Evolutionary conservation across 805 yeast genomes (phyloP).

Genomic region (Cyberlindnera petersonii): DNA sequence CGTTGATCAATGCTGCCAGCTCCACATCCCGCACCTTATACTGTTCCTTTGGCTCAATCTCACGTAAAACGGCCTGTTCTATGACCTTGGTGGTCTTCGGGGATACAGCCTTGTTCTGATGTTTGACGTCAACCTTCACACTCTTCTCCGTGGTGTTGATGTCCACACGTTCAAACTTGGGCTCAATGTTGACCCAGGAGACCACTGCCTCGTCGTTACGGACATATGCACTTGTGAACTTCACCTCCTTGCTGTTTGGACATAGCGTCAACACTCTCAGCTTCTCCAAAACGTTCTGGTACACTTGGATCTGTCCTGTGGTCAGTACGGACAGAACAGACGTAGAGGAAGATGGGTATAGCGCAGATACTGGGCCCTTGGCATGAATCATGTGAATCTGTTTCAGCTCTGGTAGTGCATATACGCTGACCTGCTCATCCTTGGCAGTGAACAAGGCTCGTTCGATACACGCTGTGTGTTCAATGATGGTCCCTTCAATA

Average conservation of each 20-base stretch:
- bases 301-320: slow-evolving; percentile 32
- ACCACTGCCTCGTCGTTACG: slow-evolving; percentile 23
- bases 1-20: slow-evolving; percentile 15
- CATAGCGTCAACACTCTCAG: slow-evolving; percentile 10
- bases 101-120: slow-evolving; percentile 2
- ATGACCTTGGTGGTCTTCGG: slow-evolving; percentile 12
- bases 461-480: slow-evolving; percentile 7
- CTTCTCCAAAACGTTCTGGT: slow-evolving; percentile 19
- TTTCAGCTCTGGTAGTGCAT: slow-evolving; percentile 9
- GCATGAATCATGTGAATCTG: slow-evolving; percentile 13
- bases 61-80: slow-evolving; percentile 28
- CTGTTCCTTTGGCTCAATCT: slow-evolving; percentile 25
- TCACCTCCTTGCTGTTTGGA: slow-evolving; percentile 27
- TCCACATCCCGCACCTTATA: slow-evolving; percentile 26
- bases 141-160: slow-evolving; percentile 20
- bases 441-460: slow-evolving; percentile 11
- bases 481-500: slow-evolving; percentile 7
- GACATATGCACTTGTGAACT: slow-evolving; percentile 26
- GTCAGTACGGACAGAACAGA: slow-evolving; percentile 27
- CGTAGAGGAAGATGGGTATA: slow-evolving; percentile 2
- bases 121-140: slow-evolving; percentile 28
- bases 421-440: slow-evolving; percentile 7
- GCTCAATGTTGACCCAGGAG: slow-evolving; percentile 39
- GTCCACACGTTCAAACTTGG: slow-evolving; percentile 31
- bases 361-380: slow-evolving; percentile 6